Evolutionary conservation across 1,284 basidiomycete genomes (phyloP), one percentile per base, ranked within the genome.

Genomic region (Schizophyllum amplum): DNA sequence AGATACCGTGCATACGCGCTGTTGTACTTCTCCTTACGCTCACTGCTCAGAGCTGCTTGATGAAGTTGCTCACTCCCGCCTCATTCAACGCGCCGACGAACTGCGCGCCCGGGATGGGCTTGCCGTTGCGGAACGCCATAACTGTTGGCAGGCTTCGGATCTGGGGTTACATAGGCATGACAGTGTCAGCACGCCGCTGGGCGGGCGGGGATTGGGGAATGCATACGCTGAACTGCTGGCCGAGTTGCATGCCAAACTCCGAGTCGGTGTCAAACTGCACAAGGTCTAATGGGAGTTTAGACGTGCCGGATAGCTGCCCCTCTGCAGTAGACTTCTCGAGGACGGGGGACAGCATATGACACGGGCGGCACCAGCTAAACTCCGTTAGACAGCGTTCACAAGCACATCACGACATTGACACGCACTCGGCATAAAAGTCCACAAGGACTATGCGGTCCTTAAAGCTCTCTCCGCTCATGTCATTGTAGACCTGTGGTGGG

Each of bases 391-490:
- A 22, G 53, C 58, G 55, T 26, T 63, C 53, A 57, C 23, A 25
- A 6, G 49, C n/a, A 42, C 55, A 55, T 48, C 27, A 59, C 33
- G 22, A 22, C 33, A 42, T 54, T 27, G 47, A 20, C 15, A 76
- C 83, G 51, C 63, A 88, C 87, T 87, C 80, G 52, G 87, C 88
- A 64, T 88, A 86, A 63, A 90, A 90, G 63, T 90, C 87, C 13
- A 88, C 86, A 5, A 90, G 70, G 26, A 86, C 79, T 27, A 87
- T 68, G 57, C 80, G 79, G 58, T 79, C 75, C 58, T 75, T 73
- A 24, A 74, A 65, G 55, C 70, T 53, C 20, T 61, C 33, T 9
- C 33, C 33, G 17, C 17, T 42, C 13, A 13, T 42, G 33, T 42
- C 33, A 17, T 42, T 42, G 48, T 50, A 50, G 48, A 24, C 48